Percentiles rank a stretch among this genome's conserved stretches.
Evolutionary conservation across 2,329 filamentous ascomycete genomes (phyloP).

Genomic region (Penicillium sp.): DNA sequence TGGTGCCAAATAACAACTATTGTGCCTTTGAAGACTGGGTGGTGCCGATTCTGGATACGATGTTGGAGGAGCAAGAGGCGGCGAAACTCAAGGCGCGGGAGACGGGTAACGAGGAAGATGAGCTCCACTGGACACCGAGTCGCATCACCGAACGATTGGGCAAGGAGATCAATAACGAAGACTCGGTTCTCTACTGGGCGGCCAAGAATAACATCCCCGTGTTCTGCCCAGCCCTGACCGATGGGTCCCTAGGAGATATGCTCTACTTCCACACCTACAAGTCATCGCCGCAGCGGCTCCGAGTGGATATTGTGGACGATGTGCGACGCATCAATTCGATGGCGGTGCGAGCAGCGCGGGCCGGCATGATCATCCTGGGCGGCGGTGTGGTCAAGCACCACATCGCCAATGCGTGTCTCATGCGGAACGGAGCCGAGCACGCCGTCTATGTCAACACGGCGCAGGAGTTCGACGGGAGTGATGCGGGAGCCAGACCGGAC

Average conservation of each 20-base stretch:
- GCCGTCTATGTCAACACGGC: slow-evolving; percentile 98
- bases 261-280: slow-evolving; percentile 98
- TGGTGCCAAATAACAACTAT: slow-evolving; percentile 97
- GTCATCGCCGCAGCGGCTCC: slow-evolving; percentile 73
- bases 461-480: slow-evolving; percentile 95
- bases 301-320: slow-evolving; percentile 89
- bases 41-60: slow-evolving; percentile 86
- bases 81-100: slow-evolving; percentile 57
- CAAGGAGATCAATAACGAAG: slow-evolving; percentile 89
- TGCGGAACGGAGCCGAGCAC: slow-evolving; percentile 95
- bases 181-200: slow-evolving; percentile 94
- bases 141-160: slow-evolving; percentile 88
- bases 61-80: slow-evolving; percentile 90
- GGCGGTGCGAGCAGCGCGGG: slow-evolving; percentile 78
- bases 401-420: slow-evolving; percentile 94
- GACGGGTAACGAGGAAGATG: slow-evolving; percentile 54
- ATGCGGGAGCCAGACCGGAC: slow-evolving; percentile 90
- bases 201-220: slow-evolving; percentile 96
- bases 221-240: slow-evolving; percentile 93
- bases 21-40: slow-evolving; percentile 98
- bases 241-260: slow-evolving; percentile 96
- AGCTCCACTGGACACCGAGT: slow-evolving; percentile 88
- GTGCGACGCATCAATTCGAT: slow-evolving; percentile 92
- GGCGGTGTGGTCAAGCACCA: slow-evolving; percentile 97
- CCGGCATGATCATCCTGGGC: slow-evolving; percentile 93